phyloP scores from a whole-genome alignment of 2,329 filamentous ascomycete genomes.

The Alternaria tenuissima region DNA sequence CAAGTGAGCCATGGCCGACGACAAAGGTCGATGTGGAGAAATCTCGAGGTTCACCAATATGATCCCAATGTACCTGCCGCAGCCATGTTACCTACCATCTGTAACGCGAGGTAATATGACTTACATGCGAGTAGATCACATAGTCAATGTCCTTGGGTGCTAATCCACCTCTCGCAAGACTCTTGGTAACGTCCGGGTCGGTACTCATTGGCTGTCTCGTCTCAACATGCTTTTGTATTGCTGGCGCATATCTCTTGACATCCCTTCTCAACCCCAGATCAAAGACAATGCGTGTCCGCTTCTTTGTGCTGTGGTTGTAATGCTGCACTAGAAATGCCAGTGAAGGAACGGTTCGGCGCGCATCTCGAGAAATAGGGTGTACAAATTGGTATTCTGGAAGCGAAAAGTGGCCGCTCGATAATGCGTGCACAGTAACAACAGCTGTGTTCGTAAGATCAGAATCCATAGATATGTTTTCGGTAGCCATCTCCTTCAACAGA shows the following conservation, averaged over 20 bases:
- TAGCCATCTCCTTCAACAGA: not conserved
- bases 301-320: conserved; percentile 46
- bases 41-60: conserved; percentile 52
- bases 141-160: conserved; percentile 51
- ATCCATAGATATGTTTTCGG: not conserved
- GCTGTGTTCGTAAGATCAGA: conserved; percentile 16
- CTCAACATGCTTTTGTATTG: conserved; percentile 58
- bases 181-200: conserved; percentile 52
- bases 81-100: not conserved
- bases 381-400: conserved; percentile 61
- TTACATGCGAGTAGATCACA: conserved; percentile 54
- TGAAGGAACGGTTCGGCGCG: conserved; percentile 61
- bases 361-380: conserved; percentile 54
- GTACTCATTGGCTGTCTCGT: conserved; percentile 56
- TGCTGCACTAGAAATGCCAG: conserved; percentile 65
- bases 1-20: conserved; percentile 46
- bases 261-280: conserved; percentile 63
- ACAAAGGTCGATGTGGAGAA: conserved; percentile 52
- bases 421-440: conserved; percentile 50
- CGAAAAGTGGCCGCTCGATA: conserved; percentile 53
- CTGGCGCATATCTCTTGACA: conserved; percentile 54
- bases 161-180: conserved; percentile 49
- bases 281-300: conserved; percentile 58
- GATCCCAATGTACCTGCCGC: conserved; percentile 53
- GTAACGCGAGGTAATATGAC: conserved; percentile 15